Evolutionary conservation across 139 green algal species (phyloP), one percentile per base, ranked within the genome.

Genomic region (Micromonas commoda): DNA sequence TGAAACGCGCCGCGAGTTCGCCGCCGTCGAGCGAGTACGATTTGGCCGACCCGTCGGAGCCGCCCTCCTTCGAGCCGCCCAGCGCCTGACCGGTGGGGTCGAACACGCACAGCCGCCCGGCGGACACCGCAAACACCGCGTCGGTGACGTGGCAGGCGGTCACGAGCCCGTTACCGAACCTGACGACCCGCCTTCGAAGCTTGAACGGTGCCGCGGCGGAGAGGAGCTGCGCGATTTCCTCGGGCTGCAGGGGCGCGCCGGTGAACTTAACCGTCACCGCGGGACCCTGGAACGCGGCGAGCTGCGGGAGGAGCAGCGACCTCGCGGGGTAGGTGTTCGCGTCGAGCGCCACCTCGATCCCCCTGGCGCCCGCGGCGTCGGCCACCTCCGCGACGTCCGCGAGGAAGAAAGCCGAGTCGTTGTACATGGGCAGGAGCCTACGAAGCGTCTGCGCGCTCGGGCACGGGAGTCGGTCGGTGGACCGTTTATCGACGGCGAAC

Each of bases 251-350:
- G 3, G 54, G 64, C 3, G 80, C 29, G 0, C 84, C 89, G 5
- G 79, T 77, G 4, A 94, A 32, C 2, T 71, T 76, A 20, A 89
- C 72, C 38, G 84, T 91, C 53, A 94, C 45, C 9, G 88, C 83
- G 3, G 89, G 89, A 9, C 90, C 88, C 53, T 92, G 88, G 78
- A 88, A 87, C 0, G 35, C 70, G 3, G 79, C 85, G 2, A 93
- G 83, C 0, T 82, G 85, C 0, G 88, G 85, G 29, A 85, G 80
- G 67, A 93, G 82, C 71, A 93, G 69, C 21, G 82, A 88, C 76
- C 86, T 80, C 2, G 45, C 39, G 0, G 71, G 31, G 68, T 92
- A 86, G 24, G 78, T 69, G 19, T 82, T 77, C 19, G 19, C 3
- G 74, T 93, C 89, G 45, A 89, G 77, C 66, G 82, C 32, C 5